These are phyloP conservation scores for Komagataella pastoris DNA, from an alignment of 805 yeast genomes.

Conservation along the genomic window DNA sequence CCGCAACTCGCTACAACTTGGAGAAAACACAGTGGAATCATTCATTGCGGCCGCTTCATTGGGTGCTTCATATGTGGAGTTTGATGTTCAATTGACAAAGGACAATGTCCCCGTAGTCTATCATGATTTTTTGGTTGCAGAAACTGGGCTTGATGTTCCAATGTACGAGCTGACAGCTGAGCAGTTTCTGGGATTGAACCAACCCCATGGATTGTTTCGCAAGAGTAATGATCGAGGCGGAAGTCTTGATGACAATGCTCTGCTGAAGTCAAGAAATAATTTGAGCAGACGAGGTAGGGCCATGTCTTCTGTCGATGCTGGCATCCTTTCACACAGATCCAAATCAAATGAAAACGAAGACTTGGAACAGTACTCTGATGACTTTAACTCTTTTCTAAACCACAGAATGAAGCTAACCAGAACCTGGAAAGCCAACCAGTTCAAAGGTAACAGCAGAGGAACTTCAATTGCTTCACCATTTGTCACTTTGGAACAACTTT, in stretches of 20 bases:
- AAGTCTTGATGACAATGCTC: conserved; percentile 16
- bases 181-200: conserved; percentile 59
- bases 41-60: conserved; percentile 92
- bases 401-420: conserved; percentile 77
- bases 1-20: conserved; percentile 73
- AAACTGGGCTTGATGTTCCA: conserved; percentile 91
- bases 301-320: not conserved
- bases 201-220: conserved; percentile 9
- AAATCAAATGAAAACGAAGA: conserved; percentile 17
- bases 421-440: conserved; percentile 75
- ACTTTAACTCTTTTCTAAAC: conserved; percentile 23
- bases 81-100: conserved; percentile 90
- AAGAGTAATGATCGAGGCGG: conserved; percentile 5
- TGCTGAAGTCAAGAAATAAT: conserved; percentile 7
- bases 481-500: conserved; percentile 77
- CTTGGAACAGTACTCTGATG: conserved; percentile 15
- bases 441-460: conserved; percentile 90
- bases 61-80: conserved; percentile 94
- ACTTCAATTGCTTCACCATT: conserved; percentile 82
- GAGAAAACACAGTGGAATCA: conserved; percentile 91
- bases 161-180: conserved; percentile 88
- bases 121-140: conserved; percentile 90
- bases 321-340: conserved; percentile 21
- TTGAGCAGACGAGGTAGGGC: not conserved
- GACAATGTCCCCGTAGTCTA: conserved; percentile 87